Percentiles rank a stretch among this genome's conserved stretches.
Evolutionary conservation across 2,329 filamentous ascomycete genomes (phyloP).

Genomic region (Tolypocladium ovalisporum): DNA sequence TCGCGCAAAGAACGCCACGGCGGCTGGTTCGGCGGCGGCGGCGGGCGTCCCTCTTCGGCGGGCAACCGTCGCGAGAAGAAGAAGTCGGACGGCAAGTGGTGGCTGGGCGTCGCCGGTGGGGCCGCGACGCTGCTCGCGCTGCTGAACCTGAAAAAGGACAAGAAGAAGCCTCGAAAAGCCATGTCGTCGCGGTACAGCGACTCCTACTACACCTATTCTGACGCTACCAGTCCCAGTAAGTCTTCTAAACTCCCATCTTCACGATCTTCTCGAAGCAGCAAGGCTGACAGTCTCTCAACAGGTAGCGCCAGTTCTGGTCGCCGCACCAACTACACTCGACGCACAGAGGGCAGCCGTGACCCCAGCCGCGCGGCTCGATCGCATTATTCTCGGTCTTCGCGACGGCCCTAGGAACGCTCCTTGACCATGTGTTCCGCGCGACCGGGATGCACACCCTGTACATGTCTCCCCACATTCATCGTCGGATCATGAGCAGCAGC

Average conservation of each 20-base stretch:
- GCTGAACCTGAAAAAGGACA: constrained; percentile 43
- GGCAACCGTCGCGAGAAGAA: constrained; percentile 35
- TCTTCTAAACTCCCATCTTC: constrained; percentile 9
- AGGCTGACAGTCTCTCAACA: constrained; percentile 14
- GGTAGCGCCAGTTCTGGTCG: constrained; percentile 36
- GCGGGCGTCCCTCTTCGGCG: constrained; percentile 27
- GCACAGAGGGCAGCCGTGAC: constrained; percentile 19
- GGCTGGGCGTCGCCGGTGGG: constrained; percentile 41
- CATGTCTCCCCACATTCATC: constrained; percentile 2
- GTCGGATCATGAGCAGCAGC: neutral
- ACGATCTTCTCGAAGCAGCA: neutral
- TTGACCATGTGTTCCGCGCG: neutral
- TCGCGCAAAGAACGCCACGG: constrained; percentile 41
- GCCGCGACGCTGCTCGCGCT: constrained; percentile 41
- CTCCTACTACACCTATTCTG: constrained; percentile 43
- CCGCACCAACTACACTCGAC: constrained; percentile 24
- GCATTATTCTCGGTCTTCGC: constrained; percentile 17
- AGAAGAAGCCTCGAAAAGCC: constrained; percentile 30
- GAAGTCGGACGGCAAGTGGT: constrained; percentile 35
- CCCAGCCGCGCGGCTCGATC: constrained; percentile 18
- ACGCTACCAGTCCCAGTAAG: constrained; percentile 38
- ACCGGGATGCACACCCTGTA: constrained; percentile 4
- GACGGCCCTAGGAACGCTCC: constrained; percentile 8
- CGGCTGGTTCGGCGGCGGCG: constrained; percentile 45
- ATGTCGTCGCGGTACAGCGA: constrained; percentile 35